A percentile compares a stretch with the other conserved stretches of the same genome.
Evolutionary conservation across 2,329 filamentous ascomycete species (phyloP).

Genomic region (Alternaria alternata): DNA sequence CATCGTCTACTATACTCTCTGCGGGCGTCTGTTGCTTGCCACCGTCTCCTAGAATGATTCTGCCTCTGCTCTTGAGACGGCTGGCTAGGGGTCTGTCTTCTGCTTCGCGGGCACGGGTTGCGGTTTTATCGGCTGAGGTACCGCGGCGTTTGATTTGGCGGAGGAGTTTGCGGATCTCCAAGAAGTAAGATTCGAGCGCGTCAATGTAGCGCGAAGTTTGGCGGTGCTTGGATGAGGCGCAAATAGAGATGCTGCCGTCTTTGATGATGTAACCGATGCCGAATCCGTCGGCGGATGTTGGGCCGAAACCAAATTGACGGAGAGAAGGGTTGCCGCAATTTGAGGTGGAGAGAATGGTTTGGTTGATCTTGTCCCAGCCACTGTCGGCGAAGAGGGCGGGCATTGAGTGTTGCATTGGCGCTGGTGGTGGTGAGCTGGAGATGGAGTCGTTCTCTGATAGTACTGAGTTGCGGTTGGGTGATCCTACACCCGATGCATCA

Average conservation of each 20-base stretch:
- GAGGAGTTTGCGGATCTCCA: slow-evolving; percentile 87
- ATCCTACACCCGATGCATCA: slow-evolving; percentile 59
- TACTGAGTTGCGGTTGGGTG: slow-evolving; percentile 63
- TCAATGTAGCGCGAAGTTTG: slow-evolving; percentile 93
- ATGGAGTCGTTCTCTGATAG: slow-evolving; percentile 60
- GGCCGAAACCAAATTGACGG: slow-evolving; percentile 95
- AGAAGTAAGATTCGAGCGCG: slow-evolving; percentile 85
- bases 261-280: slow-evolving; percentile 99
- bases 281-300: slow-evolving; percentile 91
- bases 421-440: slow-evolving; percentile 64
- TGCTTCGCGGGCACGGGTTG: slow-evolving; percentile 68
- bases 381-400: slow-evolving; percentile 85
- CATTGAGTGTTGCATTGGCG: slow-evolving; percentile 58
- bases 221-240: slow-evolving; percentile 89
- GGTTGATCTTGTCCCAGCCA: slow-evolving; percentile 96
- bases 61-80: slow-evolving; percentile 74
- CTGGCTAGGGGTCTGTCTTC: slow-evolving; percentile 60
- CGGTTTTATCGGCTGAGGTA: slow-evolving; percentile 61
- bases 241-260: slow-evolving; percentile 87
- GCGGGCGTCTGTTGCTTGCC: slow-evolving; percentile 60
- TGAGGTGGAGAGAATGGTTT: slow-evolving; percentile 92
- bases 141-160: slow-evolving; percentile 70
- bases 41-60: slow-evolving; percentile 71
- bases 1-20: slow-evolving; percentile 75
- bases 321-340: slow-evolving; percentile 97